A percentile compares a stretch with the other conserved stretches of the same genome.
Conservation (phyloP, 352 stramenopile species). For the Phytophthora pseudosyringae region DNA sequence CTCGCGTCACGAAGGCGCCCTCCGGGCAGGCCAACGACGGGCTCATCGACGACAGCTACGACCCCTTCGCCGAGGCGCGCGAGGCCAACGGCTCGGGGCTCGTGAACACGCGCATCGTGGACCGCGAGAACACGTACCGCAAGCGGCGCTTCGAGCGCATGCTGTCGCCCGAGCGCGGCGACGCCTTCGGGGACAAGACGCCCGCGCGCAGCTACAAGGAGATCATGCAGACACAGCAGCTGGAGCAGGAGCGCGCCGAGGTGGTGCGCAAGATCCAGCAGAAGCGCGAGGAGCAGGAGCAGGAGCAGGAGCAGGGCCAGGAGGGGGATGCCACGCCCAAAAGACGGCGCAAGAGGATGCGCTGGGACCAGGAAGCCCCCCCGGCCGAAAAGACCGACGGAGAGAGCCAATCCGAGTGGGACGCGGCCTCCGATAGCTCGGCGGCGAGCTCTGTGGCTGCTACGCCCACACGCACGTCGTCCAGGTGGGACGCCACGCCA, state of each 20-base stretch:
- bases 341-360: constrained; percentile 76
- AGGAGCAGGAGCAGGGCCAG: constrained; percentile 37
- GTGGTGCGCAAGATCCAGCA: constrained; percentile 90
- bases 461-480: constrained; percentile 63
- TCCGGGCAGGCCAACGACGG: constrained; percentile 41
- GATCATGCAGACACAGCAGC: constrained; percentile 92
- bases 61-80: constrained; percentile 89
- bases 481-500: constrained; percentile 82
- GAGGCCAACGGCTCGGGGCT: constrained; percentile 89
- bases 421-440: constrained; percentile 59
- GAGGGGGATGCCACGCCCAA: constrained; percentile 53
- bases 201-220: constrained; percentile 85
- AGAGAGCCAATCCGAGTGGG: constrained; percentile 76
- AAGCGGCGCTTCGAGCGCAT: constrained; percentile 91
- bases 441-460: constrained; percentile 37
- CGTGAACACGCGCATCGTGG: constrained; percentile 94
- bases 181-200: constrained; percentile 90
- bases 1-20: constrained; percentile 10
- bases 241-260: constrained; percentile 88
- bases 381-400: constrained; percentile 65
- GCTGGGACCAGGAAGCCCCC: constrained; percentile 84
- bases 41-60: constrained; percentile 84
- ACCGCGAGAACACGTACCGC: constrained; percentile 93
- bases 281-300: constrained; percentile 72
- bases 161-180: constrained; percentile 88